Conservation (phyloP, 345 rosid genomes). For the Tarenaya hassleriana region DNA sequence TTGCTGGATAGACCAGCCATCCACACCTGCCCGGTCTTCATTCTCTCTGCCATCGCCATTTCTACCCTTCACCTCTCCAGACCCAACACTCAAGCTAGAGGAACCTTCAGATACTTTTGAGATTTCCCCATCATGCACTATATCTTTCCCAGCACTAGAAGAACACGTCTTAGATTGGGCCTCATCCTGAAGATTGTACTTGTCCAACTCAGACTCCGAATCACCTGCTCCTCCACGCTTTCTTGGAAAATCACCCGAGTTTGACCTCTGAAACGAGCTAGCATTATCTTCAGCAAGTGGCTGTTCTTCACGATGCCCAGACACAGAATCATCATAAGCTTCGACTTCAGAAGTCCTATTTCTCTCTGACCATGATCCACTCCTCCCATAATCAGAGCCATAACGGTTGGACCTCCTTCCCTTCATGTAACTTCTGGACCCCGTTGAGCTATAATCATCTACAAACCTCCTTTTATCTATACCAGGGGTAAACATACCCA, state of each 20-base stretch:
- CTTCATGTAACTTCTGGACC: slow-evolving; percentile 44
- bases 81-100: slow-evolving; percentile 32
- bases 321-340: slow-evolving; percentile 42
- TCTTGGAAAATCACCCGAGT: slow-evolving; percentile 31
- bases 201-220: slow-evolving; percentile 45
- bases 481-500: slow-evolving; percentile 40
- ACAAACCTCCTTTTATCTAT: slow-evolving; percentile 50
- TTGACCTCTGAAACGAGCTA: slow-evolving; percentile 48
- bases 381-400: slow-evolving; percentile 61
- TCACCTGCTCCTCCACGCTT: slow-evolving; percentile 48
- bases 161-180: slow-evolving; percentile 49
- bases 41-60: slow-evolving; percentile 26
- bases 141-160: slow-evolving; percentile 39
- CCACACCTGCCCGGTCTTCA: slow-evolving; percentile 36
- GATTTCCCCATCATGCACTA: slow-evolving; percentile 34
- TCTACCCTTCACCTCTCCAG: slow-evolving; percentile 40
- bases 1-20: slow-evolving; percentile 31
- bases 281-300: slow-evolving; percentile 44
- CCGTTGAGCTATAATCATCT: slow-evolving; percentile 51
- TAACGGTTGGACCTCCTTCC: slow-evolving; percentile 57
- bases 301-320: no score
- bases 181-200: slow-evolving; percentile 39
- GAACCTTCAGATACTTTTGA: slow-evolving; percentile 36
- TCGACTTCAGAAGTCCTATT: slow-evolving; percentile 47
- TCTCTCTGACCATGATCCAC: slow-evolving; percentile 66